phyloP scores from a whole-genome alignment of 1,284 basidiomycete species.

The Paramarasmius palmivorus region DNA sequence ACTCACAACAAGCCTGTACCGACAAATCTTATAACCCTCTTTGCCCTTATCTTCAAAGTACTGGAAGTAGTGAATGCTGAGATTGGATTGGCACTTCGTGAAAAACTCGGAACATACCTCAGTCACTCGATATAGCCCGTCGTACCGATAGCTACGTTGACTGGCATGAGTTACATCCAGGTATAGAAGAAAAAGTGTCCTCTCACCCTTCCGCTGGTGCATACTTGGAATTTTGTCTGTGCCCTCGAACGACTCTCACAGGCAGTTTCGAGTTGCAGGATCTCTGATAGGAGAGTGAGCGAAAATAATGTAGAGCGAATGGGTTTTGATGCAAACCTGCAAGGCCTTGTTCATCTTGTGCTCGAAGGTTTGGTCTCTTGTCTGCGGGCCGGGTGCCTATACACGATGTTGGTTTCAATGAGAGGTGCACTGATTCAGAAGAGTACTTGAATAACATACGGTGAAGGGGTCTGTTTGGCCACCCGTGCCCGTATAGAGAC shows the following conservation, averaged over 20 bases:
- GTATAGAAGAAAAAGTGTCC: conserved; percentile 1
- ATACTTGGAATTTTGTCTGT: conserved; percentile 20
- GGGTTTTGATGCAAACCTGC: conserved; percentile 25
- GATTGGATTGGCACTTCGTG: neutral
- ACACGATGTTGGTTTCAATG: too few species aligned
- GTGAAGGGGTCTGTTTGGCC: conserved; percentile 4
- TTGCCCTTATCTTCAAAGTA: neutral
- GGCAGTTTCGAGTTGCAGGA: conserved; percentile 30
- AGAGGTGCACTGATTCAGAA: too few species aligned
- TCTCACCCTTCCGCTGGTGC: conserved; percentile 35
- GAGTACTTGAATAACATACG: too few species aligned
- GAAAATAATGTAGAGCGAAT: conserved; percentile 12
- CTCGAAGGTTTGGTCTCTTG: conserved; percentile 33
- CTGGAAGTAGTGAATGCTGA: neutral
- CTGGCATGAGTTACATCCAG: neutral
- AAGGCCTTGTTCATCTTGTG: conserved; percentile 33
- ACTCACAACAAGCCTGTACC: neutral
- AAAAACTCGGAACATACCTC: conserved; percentile 11
- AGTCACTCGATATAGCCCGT: conserved; percentile 44
- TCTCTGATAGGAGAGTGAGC: too few species aligned
- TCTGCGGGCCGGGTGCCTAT: conserved; percentile 28
- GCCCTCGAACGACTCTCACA: conserved; percentile 42
- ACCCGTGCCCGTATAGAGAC: conserved; percentile 37
- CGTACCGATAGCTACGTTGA: conserved; percentile 41
- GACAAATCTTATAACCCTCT: neutral